phyloP scores from a whole-genome alignment of 1,284 basidiomycete species.

The Marasmius sp. region DNA sequence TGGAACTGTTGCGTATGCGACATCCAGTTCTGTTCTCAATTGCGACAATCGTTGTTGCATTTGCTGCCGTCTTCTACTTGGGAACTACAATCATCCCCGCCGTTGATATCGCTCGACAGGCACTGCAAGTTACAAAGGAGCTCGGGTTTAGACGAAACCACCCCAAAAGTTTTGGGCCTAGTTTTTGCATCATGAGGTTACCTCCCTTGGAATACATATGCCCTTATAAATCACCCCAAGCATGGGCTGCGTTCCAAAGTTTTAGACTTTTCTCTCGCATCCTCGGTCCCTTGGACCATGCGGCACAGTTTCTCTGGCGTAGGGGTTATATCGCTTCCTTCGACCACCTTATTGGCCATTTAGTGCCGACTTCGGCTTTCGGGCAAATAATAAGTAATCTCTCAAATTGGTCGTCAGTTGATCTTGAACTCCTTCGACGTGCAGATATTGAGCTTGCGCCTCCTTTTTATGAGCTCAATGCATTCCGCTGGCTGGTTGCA shows the following conservation, averaged over 20 bases:
- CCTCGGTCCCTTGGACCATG: too few relatives aligned
- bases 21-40: not conserved
- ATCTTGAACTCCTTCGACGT: not conserved
- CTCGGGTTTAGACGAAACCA: too few relatives aligned
- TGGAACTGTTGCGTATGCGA: not conserved
- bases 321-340: too few relatives aligned
- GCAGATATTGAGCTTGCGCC: not conserved
- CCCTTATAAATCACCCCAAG: not conserved
- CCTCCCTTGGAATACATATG: not conserved
- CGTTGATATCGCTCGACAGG: not conserved
- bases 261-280: not conserved
- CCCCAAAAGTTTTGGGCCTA: too few relatives aligned
- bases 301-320: too few relatives aligned
- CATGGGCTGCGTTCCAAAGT: not conserved
- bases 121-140: too few relatives aligned
- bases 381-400: too few relatives aligned
- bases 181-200: not conserved
- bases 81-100: not conserved
- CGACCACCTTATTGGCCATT: too few relatives aligned
- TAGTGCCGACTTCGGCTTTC: too few relatives aligned
- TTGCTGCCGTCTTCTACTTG: not conserved
- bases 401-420: not conserved
- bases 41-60: not conserved
- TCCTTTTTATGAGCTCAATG: not conserved
- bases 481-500: not conserved